phyloP scores from a whole-genome alignment of 2,329 filamentous ascomycete genomes.

The Stachybotrys elegans region DNA sequence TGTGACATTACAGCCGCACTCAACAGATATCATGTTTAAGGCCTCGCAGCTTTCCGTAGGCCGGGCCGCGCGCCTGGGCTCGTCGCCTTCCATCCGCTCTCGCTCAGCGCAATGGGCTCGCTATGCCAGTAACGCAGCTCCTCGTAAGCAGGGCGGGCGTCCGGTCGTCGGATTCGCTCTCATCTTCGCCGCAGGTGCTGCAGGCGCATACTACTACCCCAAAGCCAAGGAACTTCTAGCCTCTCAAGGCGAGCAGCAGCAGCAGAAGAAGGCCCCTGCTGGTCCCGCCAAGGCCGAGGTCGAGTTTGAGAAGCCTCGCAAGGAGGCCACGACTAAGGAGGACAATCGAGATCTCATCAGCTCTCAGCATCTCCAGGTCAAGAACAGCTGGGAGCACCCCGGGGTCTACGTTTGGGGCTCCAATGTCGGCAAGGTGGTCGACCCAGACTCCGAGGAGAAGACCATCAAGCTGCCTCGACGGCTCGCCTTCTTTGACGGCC shows the following conservation, averaged over 20 bases:
- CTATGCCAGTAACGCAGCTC: slow-evolving; percentile 16
- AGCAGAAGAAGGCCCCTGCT: slow-evolving; percentile 6
- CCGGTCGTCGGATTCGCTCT: slow-evolving; percentile 21
- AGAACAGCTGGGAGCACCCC: slow-evolving; percentile 73
- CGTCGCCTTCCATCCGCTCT: slow-evolving; percentile 14
- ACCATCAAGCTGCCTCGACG: slow-evolving; percentile 76
- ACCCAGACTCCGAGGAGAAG: slow-evolving; percentile 72
- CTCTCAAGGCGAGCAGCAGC: slow-evolving; percentile 10
- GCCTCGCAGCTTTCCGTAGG: slow-evolving; percentile 22
- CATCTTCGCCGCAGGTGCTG: slow-evolving; percentile 33
- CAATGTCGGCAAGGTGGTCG: slow-evolving; percentile 79
- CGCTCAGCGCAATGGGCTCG: slow-evolving; percentile 23
- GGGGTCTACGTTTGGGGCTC: slow-evolving; percentile 94
- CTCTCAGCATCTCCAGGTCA: slow-evolving; percentile 83
- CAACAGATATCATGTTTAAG: slow-evolving; percentile 20
- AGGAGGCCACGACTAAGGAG: slow-evolving; percentile 56
- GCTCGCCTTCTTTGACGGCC: slow-evolving; percentile 76
- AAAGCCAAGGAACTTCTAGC: slow-evolving; percentile 22
- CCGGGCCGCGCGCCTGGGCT: slow-evolving; percentile 17
- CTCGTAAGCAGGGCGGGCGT: slow-evolving; percentile 19
- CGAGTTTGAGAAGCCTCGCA: slow-evolving; percentile 63
- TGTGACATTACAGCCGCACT: not conserved
- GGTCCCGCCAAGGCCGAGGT: slow-evolving; percentile 43
- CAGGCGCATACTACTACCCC: slow-evolving; percentile 33
- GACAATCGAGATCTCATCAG: slow-evolving; percentile 73